Conservation (phyloP, 805 yeast species). For the Schwanniomyces yamadae region DNA sequence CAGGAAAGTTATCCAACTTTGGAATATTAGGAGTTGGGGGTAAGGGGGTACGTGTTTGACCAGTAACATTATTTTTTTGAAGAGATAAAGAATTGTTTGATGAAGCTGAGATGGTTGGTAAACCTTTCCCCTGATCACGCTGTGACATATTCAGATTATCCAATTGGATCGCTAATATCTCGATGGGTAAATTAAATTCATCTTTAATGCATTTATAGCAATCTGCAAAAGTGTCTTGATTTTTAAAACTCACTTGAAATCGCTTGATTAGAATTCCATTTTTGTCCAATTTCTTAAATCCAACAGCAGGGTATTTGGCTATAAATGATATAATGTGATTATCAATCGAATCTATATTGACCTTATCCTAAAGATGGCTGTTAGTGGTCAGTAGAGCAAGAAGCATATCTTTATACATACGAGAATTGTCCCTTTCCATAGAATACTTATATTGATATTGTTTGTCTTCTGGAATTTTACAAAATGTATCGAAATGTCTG, state of each 20-base stretch:
- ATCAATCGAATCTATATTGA: constrained; percentile 5
- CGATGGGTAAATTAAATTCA: constrained; percentile 2
- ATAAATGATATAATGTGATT: constrained; percentile 15
- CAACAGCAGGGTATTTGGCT: constrained; percentile 26
- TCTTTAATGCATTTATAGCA: constrained; percentile 6
- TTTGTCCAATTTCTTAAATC: constrained; percentile 23
- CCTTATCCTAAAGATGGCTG: constrained; percentile 7
- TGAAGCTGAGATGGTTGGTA: too few species aligned
- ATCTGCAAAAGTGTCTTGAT: constrained; percentile 11
- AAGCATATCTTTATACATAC: constrained; percentile 12
- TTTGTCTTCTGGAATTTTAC: constrained; percentile 7
- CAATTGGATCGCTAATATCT: background rate
- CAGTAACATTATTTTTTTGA: too few species aligned
- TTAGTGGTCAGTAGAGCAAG: background rate
- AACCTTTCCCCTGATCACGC: too few species aligned
- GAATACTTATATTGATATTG: constrained; percentile 8
- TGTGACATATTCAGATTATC: too few species aligned
- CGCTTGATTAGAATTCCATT: constrained; percentile 20
- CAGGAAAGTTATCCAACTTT: too few species aligned
- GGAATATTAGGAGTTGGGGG: too few species aligned
- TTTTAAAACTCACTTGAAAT: constrained; percentile 27
- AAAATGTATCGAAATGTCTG: constrained; percentile 20
- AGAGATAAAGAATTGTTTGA: too few species aligned
- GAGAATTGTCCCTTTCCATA: constrained; percentile 21
- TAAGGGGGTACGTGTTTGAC: too few species aligned